Conservation (phyloP, 2,329 filamentous ascomycete species). For the Dothideomycetes sp. region DNA sequence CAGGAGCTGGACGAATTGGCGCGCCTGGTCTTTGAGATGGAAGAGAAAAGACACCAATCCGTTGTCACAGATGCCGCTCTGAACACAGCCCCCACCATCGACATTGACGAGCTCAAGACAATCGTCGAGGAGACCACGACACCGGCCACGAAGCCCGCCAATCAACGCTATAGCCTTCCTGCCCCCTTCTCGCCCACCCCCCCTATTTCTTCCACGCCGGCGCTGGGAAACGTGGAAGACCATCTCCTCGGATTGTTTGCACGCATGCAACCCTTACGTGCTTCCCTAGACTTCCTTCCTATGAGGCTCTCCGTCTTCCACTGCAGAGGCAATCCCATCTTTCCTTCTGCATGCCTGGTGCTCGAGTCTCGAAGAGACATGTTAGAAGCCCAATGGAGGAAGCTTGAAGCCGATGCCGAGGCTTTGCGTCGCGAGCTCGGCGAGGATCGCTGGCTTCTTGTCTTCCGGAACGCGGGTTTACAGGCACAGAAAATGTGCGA, state of each 20-base stretch:
- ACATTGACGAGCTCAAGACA: constrained; percentile 82
- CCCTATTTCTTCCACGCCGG: constrained; percentile 47
- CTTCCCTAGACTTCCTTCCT: constrained; percentile 87
- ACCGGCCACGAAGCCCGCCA: constrained; percentile 34
- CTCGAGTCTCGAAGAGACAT: constrained; percentile 62
- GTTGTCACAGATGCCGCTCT: constrained; percentile 56
- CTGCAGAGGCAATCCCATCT: constrained; percentile 61
- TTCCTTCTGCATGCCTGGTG: constrained; percentile 86
- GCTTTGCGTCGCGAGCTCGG: constrained; percentile 79
- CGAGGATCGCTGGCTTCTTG: constrained; percentile 90
- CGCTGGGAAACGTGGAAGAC: constrained; percentile 66
- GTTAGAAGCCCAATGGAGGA: constrained; percentile 78
- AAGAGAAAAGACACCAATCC: constrained; percentile 80
- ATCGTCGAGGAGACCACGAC: constrained; percentile 79
- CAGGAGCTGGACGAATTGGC: constrained; percentile 73
- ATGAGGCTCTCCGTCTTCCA: constrained; percentile 89
- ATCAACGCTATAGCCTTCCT: constrained; percentile 54
- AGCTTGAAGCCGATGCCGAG: constrained; percentile 82
- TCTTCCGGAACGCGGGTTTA: constrained; percentile 83
- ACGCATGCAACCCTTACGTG: constrained; percentile 84
- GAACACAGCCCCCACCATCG: constrained; percentile 42
- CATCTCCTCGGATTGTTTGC: constrained; percentile 84
- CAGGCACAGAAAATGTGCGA: constrained; percentile 96
- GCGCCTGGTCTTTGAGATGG: constrained; percentile 90
- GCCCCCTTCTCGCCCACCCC: constrained; percentile 47